phyloP scores from a whole-genome alignment of 1,139 yeast genomes.

The Ogataea hybrid region DNA sequence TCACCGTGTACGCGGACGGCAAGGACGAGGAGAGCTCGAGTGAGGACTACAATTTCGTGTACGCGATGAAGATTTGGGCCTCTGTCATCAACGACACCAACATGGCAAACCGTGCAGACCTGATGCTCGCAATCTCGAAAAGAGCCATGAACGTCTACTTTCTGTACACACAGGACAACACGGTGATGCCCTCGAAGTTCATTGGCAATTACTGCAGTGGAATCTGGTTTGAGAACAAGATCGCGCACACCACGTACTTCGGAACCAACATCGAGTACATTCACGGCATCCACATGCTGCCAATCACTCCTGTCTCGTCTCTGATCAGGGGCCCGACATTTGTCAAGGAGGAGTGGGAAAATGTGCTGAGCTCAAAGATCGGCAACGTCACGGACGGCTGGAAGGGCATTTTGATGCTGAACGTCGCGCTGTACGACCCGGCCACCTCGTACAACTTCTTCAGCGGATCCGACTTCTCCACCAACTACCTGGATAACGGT shows the following conservation, averaged over 20 bases:
- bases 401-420: slow-evolving; percentile 76
- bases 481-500: slow-evolving; percentile 51
- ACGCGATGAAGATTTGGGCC: slow-evolving; percentile 70
- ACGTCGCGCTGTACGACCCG: slow-evolving; percentile 76
- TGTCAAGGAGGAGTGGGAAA: slow-evolving; percentile 76
- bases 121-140: slow-evolving; percentile 58
- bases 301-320: slow-evolving; percentile 80
- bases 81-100: slow-evolving; percentile 47
- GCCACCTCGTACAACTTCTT: slow-evolving; percentile 63
- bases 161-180: slow-evolving; percentile 49
- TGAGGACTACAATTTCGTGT: slow-evolving; percentile 68
- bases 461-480: slow-evolving; percentile 33
- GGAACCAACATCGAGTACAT: slow-evolving; percentile 72
- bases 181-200: slow-evolving; percentile 49
- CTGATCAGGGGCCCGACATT: slow-evolving; percentile 65
- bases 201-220: slow-evolving; percentile 67
- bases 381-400: slow-evolving; percentile 65
- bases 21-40: slow-evolving; percentile 72
- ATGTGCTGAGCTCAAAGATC: slow-evolving; percentile 43
- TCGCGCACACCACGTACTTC: slow-evolving; percentile 84
- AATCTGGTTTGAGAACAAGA: slow-evolving; percentile 75
- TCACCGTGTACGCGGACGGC: slow-evolving; percentile 67
- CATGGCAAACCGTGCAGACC: slow-evolving; percentile 54
- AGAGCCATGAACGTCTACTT: slow-evolving; percentile 58
- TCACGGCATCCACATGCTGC: slow-evolving; percentile 91